Base-by-base conservation (phyloP, 305 asterid genomes). In the Fraxinus platypoda region DNA sequence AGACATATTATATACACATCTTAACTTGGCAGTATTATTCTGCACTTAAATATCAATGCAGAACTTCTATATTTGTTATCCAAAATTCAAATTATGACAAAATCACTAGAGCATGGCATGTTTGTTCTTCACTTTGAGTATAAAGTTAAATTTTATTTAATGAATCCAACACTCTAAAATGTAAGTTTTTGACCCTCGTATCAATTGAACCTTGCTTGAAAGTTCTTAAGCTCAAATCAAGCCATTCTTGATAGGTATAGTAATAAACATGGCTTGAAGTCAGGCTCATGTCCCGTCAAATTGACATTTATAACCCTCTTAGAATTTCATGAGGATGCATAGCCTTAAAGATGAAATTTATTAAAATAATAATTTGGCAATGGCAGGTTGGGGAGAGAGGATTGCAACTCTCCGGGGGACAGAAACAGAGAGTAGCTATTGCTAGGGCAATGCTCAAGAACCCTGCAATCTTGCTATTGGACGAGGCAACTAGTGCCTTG, bases 371-470 rank as follows among this genome's bases (percentile, higher is more conserved):
- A 8, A 73, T 71, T 74, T 64, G 57, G 7, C 81, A 72, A 72
- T 86, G 57, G 78, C 80, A 89, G 92, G 92, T 89, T 8, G 93
- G 93, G 81, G 93, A 90, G 83, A 86, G 91, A 74, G 93, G 93
- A 59, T 82, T 90, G 80, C 93, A 90, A 80, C 87, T 90, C 74
- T 90, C 93, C 0, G 93, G 93, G 31, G 93, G 93, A 78, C 93
- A 90, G 75, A 90, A 90, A 84, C 93, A 90, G 85, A 88, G 93
- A 76, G 88, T 90, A 64, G 93, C 93, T 5, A 90, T 90, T 52
- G 93, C 93, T 6, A 85, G 93, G 80, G 93, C 93, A 57, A 90
- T 90, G 93, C 90, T 90, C 57, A 90, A 88, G 74, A 90, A 85
- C 21, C 91, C 93, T 5, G 89, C 91, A 0, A 90, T 90, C 78